phyloP scores from a whole-genome alignment of 306 rosid genomes.

The Vigna trinervia region DNA sequence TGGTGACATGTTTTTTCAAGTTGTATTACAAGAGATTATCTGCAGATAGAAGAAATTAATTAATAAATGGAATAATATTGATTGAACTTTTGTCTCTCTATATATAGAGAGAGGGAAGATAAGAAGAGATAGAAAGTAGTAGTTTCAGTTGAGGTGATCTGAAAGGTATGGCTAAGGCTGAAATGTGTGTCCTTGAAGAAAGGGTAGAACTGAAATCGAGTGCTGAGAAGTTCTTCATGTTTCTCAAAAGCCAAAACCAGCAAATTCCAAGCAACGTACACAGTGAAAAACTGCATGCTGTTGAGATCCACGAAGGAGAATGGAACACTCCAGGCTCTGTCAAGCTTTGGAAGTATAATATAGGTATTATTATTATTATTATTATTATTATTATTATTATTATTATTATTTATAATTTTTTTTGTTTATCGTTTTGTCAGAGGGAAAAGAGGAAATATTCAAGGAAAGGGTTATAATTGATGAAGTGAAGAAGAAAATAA shows the following conservation, averaged over 20 bases:
- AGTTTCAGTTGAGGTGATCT: not conserved
- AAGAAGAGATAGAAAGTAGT: not conserved
- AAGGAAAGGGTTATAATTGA: conserved; percentile 39
- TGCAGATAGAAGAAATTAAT: too few species aligned
- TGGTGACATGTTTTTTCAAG: not conserved
- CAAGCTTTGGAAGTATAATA: conserved; percentile 41
- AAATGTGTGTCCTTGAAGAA: conserved; percentile 39
- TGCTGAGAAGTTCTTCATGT: conserved; percentile 40
- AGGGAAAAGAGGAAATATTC: conserved; percentile 42
- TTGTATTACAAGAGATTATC: not conserved
- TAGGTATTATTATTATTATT: conserved; percentile 25
- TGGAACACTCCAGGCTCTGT: conserved; percentile 42
- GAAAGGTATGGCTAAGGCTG: conserved; percentile 10
- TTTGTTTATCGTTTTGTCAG: not conserved
- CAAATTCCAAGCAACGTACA: conserved; percentile 32
- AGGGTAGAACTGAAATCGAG: conserved; percentile 37
- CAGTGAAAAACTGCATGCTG: conserved; percentile 37
- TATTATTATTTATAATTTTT: too few species aligned
- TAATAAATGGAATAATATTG: too few species aligned
- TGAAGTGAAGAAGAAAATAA: conserved; percentile 39
- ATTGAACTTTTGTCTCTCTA: too few species aligned
- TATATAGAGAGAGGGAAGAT: not conserved
- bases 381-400: too few species aligned
- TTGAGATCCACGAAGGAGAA: conserved; percentile 41
- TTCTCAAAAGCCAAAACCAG: conserved; percentile 39